Evolutionary conservation across 2,329 filamentous ascomycete genomes (phyloP).

Genomic region (Talaromyces sp.): DNA sequence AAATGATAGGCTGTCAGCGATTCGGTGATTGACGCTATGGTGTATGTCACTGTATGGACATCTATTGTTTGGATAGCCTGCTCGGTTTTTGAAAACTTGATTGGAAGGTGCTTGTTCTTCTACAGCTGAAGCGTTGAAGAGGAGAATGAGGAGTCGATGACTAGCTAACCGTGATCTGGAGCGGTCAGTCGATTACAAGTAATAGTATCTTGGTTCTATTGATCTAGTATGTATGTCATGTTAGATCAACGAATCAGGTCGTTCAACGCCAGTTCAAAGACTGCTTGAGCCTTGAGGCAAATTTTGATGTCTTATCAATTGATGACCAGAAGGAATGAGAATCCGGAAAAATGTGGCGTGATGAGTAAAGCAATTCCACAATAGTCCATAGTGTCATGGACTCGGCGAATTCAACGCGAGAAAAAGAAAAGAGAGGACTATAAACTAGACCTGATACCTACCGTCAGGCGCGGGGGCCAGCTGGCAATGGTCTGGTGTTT

Average conservation of each 20-base stretch:
- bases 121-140: background rate
- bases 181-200: background rate
- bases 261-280: background rate
- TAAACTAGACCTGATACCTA: background rate
- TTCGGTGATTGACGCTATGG: background rate
- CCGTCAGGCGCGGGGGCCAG: background rate
- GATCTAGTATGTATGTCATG: conserved; percentile 2
- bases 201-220: background rate
- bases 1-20: conserved; percentile 4
- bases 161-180: background rate
- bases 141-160: background rate
- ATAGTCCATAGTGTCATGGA: background rate
- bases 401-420: background rate
- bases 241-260: background rate
- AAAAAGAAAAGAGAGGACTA: background rate
- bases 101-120: background rate
- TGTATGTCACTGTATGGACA: too few relatives aligned
- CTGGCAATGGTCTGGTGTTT: background rate
- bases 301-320: background rate
- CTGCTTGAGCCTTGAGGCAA: background rate
- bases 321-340: background rate
- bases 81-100: background rate
- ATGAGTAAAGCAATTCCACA: background rate
- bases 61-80: background rate
- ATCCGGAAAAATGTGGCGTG: background rate